Conservation (phyloP, 2,329 filamentous ascomycete species). For the Fusarium sp. region DNA sequence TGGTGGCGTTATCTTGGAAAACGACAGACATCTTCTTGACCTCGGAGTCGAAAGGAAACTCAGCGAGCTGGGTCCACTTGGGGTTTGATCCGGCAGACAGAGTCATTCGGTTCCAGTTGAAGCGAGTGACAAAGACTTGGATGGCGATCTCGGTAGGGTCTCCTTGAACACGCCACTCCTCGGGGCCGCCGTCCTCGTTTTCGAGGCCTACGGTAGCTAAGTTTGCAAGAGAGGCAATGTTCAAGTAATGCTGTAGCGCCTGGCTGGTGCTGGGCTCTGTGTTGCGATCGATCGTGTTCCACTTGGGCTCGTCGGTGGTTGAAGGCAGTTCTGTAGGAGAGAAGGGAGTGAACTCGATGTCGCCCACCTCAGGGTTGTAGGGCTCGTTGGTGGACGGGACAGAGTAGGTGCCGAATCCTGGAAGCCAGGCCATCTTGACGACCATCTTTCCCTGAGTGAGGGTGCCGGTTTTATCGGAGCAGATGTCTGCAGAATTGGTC, state of each 20-base stretch:
- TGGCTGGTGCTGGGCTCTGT: slow-evolving; percentile 54
- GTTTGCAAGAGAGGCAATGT: slow-evolving; percentile 71
- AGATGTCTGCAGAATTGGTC: slow-evolving; percentile 39
- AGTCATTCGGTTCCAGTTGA: slow-evolving; percentile 65
- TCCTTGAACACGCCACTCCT: slow-evolving; percentile 68
- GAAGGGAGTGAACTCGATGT: slow-evolving; percentile 23
- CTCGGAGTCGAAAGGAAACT: slow-evolving; percentile 76
- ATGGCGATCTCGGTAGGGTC: slow-evolving; percentile 75
- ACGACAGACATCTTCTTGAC: slow-evolving; percentile 81
- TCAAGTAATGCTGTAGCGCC: slow-evolving; percentile 63
- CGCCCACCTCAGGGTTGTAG: slow-evolving; percentile 40
- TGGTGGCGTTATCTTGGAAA: slow-evolving; percentile 55
- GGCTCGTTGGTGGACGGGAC: slow-evolving; percentile 43
- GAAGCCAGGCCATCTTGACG: slow-evolving; percentile 46
- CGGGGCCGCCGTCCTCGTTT: slow-evolving; percentile 56
- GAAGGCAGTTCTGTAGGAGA: slow-evolving; percentile 36
- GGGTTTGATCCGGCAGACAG: slow-evolving; percentile 58
- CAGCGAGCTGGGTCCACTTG: slow-evolving; percentile 65
- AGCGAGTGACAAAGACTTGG: slow-evolving; percentile 74
- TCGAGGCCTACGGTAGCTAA: slow-evolving; percentile 60
- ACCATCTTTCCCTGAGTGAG: slow-evolving; percentile 47
- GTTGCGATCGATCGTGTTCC: slow-evolving; percentile 39
- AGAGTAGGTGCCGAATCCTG: slow-evolving; percentile 43
- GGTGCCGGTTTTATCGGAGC: slow-evolving; percentile 50
- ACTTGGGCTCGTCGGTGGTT: slow-evolving; percentile 36